Conservation (phyloP, 2,329 filamentous ascomycete genomes). For the Microcyclosporella mali region DNA sequence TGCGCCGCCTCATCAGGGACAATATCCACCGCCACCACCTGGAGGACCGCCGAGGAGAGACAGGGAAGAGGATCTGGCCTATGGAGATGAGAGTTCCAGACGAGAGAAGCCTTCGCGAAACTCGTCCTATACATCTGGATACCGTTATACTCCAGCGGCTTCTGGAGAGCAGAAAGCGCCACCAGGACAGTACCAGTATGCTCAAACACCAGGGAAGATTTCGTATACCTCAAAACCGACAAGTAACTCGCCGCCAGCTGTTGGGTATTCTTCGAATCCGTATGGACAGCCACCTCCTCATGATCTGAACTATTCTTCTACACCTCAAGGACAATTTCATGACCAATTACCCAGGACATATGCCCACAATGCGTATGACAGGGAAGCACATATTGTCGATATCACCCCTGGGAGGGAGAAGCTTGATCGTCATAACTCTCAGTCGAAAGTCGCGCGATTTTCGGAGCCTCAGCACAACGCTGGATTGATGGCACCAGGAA, state of each 20-base stretch:
- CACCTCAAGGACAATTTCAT: constrained; percentile 12
- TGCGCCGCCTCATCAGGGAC: constrained; percentile 15
- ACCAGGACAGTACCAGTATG: constrained; percentile 32
- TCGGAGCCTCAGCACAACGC: constrained; percentile 8
- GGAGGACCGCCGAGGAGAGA: constrained; percentile 3
- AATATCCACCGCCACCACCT: constrained; percentile 15
- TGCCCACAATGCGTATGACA: constrained; percentile 19
- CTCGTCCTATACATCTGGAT: constrained; percentile 17
- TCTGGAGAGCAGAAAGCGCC: constrained; percentile 11
- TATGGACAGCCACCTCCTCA: constrained; percentile 14
- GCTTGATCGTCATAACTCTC: constrained; percentile 15
- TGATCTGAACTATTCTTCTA: constrained; percentile 11
- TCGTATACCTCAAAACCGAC: constrained; percentile 38
- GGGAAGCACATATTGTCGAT: constrained; percentile 35
- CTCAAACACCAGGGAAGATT: constrained; percentile 35
- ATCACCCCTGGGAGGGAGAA: constrained; percentile 34
- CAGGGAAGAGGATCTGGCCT: constrained; percentile 26
- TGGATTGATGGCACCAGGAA: constrained; percentile 27
- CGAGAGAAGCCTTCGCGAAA: constrained; percentile 13
- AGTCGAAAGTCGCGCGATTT: constrained; percentile 15
- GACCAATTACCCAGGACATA: constrained; percentile 19
- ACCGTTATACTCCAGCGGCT: constrained; percentile 16
- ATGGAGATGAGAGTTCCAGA: constrained; percentile 21
- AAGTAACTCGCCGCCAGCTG: background rate
- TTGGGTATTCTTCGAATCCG: constrained; percentile 11